Base-by-base conservation (phyloP, 2,329 filamentous ascomycete genomes). In the Colletotrichum zoysiae region DNA sequence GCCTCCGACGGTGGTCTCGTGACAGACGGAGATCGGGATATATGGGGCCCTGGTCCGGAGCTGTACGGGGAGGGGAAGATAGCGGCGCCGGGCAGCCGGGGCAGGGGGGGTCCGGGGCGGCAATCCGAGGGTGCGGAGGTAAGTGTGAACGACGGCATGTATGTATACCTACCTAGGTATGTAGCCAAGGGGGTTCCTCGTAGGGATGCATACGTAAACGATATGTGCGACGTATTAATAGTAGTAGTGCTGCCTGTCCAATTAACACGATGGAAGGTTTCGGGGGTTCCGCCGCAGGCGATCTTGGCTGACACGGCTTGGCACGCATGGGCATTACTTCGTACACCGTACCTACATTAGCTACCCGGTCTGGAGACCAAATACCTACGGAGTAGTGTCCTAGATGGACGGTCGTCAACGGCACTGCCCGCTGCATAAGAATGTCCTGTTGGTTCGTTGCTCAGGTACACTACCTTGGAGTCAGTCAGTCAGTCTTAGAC, bases 21-120 rank as follows among this genome's bases (percentile, higher is more conserved):
- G 57, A 51, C 16, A 23, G 46, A 44, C 65, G 48, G 23, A 16
- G 7, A 38, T 30, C 57, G 66, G 59, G 42, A 60, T 48, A 69
- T 64, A 56, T 71, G 70, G 69, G 69, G 16, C 18, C 40, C 59
- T 5, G 1, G 3, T 23, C 42, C 35, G 68, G 68, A 48, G 5
- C 26, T 38, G 5, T 51, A 18, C 20, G 1, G 20, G 38, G 55
- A 46, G 46, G 11, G 8, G 51, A 8, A 4, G 53, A 20, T 33
- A 33, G 51, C 26, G 48, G 40, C 46, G 67, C 40, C 62, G 63
- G 40, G 7, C 26, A n/a, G 40, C 33, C 64, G 50, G 64, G 16
- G 48, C 8, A 20, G 44, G 57, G 51, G 62, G 42, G 65, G 8
- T 40, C 3, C 30, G 35, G 30, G 2, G 30, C 30, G 30, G 30